Percentiles rank a stretch among this genome's conserved stretches.
phyloP scores from a whole-genome alignment of 306 rosid genomes.

The Dalbergia cochinchinensis region DNA sequence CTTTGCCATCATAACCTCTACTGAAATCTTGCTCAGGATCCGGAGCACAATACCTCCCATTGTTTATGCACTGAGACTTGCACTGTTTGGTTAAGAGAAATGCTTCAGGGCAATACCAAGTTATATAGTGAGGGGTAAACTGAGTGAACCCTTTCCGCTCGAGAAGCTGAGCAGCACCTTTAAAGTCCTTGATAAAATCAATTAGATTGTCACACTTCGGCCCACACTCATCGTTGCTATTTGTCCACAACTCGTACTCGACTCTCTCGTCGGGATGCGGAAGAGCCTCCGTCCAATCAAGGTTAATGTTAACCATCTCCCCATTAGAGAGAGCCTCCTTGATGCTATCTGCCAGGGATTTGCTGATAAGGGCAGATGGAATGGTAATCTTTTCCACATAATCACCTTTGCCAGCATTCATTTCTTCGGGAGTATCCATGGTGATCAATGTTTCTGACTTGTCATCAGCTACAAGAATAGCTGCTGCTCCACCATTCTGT shows the following conservation, averaged over 20 bases:
- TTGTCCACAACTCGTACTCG: conserved; percentile 96
- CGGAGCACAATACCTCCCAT: conserved; percentile 96
- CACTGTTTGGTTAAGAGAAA: conserved; percentile 83
- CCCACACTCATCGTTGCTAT: conserved; percentile 95
- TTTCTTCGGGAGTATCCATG: conserved; percentile 96
- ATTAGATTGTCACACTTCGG: conserved; percentile 87
- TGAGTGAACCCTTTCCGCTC: conserved; percentile 88
- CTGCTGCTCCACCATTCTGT: conserved; percentile 95
- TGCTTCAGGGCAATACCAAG: conserved; percentile 95
- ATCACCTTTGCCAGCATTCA: conserved; percentile 61
- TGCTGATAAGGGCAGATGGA: conserved; percentile 90
- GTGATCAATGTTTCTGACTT: conserved; percentile 77
- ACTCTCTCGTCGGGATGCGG: conserved; percentile 99
- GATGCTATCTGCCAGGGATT: conserved; percentile 80
- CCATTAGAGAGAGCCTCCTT: conserved; percentile 69
- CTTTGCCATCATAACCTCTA: conserved; percentile 93
- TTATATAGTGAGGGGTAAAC: conserved; percentile 90
- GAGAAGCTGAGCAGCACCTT: conserved; percentile 92
- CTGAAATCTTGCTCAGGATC: conserved; percentile 96
- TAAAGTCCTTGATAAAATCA: conserved; percentile 75
- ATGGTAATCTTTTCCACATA: conserved; percentile 78
- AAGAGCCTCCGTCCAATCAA: conserved; percentile 98
- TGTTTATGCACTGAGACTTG: conserved; percentile 89
- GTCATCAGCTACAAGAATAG: conserved; percentile 93
- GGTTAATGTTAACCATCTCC: conserved; percentile 81